Evolutionary conservation across 768 basidiomycete genomes (phyloP).

Genomic region (Psilocybe cyanescens): DNA sequence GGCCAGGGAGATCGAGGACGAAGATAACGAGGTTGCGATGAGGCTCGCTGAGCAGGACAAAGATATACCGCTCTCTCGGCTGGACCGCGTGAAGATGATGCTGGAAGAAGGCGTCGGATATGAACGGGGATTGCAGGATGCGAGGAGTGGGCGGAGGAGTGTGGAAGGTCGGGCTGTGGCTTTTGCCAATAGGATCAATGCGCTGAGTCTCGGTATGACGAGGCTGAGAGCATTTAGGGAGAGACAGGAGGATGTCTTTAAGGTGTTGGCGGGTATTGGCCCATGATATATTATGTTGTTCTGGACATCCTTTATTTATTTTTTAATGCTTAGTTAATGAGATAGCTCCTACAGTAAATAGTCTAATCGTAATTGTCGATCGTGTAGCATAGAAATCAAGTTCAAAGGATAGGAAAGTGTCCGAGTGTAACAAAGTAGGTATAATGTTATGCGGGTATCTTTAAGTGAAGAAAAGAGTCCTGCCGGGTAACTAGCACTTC

Average conservation of each 20-base stretch:
- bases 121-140: constrained; percentile 12
- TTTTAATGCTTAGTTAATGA: neutral
- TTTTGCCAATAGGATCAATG: constrained; percentile 80
- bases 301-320: neutral
- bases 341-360: neutral
- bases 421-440: neutral
- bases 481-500: neutral
- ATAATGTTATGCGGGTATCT: too few relatives aligned
- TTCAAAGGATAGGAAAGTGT: neutral
- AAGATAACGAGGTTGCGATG: constrained; percentile 61
- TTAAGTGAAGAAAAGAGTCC: too few relatives aligned
- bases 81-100: constrained; percentile 64
- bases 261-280: constrained; percentile 58
- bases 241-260: constrained; percentile 71
- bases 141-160: constrained; percentile 40
- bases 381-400: neutral
- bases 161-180: constrained; percentile 67
- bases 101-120: constrained; percentile 63
- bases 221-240: constrained; percentile 73
- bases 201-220: constrained; percentile 72
- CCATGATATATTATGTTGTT: constrained; percentile 11
- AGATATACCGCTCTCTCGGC: constrained; percentile 41
- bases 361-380: neutral
- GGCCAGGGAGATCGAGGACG: constrained; percentile 51
- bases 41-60: constrained; percentile 36